Base-by-base conservation (phyloP, 345 rosid genomes). In the Citrus inodora region DNA sequence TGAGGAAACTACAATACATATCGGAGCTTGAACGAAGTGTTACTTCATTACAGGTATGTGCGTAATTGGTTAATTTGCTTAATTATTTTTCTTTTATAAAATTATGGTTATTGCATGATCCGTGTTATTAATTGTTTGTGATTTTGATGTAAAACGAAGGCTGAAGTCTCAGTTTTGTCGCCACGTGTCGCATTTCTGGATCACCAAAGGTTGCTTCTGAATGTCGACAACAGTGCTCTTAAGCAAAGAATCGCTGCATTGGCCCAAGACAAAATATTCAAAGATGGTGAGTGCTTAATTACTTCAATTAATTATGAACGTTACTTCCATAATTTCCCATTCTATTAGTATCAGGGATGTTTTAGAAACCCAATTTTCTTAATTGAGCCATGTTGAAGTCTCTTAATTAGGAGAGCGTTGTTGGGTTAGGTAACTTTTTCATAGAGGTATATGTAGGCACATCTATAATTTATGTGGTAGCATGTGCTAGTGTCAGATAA, bases 201-300 rank as follows among this genome's bases (percentile, higher is more conserved):
- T 81, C 98, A 94, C 42, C 98, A 94, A 56, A 88, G 98, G 62
- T 81, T 94, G 91, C 90, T 92, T 81, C 89, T 94, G 9, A 94
- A 89, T 69, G 93, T 91, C 14, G 96, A 94, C 80, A 94, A 94
- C 70, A 88, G 92, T 67, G 89, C 97, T 84, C 87, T 94, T 48
- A 94, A 94, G 89, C 98, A 94, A 89, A 82, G 98, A 77, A 92
- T 94, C 83, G 98, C 98, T 63, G 98, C 98, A 71, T 78, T 94
- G 79, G 92, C 95, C 4, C 98, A 94, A 88, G 98, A 94, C 81
- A 94, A 91, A 87, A 85, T 92, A 48, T 94, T 94, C 87, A 92
- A 92, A 90, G 98, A 94, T 64, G 97, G 98, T 92, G 80, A 84
- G 83, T 64, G 17, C 56, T 53, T 71, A 19, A 71, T 27, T 71